phyloP scores from a whole-genome alignment of 1,284 basidiomycete genomes.

The Rhodotorula glutinis region DNA sequence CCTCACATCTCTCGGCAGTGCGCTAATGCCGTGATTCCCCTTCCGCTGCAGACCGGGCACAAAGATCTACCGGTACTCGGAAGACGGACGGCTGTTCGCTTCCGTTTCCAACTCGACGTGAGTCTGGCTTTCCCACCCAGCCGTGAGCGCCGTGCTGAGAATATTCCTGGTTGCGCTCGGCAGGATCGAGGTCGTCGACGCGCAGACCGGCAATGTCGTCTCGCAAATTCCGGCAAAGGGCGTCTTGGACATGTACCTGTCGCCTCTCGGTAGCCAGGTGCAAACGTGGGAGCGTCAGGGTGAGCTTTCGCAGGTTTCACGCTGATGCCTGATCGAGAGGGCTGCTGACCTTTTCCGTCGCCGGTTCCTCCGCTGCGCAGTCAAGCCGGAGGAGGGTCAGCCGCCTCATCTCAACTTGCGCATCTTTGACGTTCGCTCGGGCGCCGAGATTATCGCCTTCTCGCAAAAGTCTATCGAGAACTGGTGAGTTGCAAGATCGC shows the following conservation, averaged over 20 bases:
- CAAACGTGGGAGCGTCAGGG: constrained; percentile 90
- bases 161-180: constrained; percentile 15
- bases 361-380: constrained; percentile 44
- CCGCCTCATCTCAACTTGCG: constrained; percentile 82
- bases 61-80: constrained; percentile 77
- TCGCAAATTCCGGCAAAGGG: constrained; percentile 59
- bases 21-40: no score
- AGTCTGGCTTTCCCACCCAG: no score
- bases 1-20: no score
- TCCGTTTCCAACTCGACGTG: constrained; percentile 72
- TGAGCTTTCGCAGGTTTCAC: no score
- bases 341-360: no score
- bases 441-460: constrained; percentile 74
- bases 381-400: constrained; percentile 71
- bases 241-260: constrained; percentile 75
- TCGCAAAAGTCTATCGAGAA: constrained; percentile 77
- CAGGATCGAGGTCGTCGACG: constrained; percentile 73
- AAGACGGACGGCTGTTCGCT: constrained; percentile 81
- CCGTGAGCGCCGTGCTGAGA: constrained; percentile 8
- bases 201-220: constrained; percentile 66
- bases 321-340: no score
- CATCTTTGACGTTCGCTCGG: constrained; percentile 75
- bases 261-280: constrained; percentile 84
- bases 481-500: constrained; percentile 53
- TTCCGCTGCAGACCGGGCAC: constrained; percentile 57